A percentile compares a stretch with the other conserved stretches of the same genome.
These are phyloP conservation scores for Aspergillus sclerotiicarbonarius DNA, from an alignment of 495 filamentous ascomycete genomes.

Conservation along the genomic window DNA sequence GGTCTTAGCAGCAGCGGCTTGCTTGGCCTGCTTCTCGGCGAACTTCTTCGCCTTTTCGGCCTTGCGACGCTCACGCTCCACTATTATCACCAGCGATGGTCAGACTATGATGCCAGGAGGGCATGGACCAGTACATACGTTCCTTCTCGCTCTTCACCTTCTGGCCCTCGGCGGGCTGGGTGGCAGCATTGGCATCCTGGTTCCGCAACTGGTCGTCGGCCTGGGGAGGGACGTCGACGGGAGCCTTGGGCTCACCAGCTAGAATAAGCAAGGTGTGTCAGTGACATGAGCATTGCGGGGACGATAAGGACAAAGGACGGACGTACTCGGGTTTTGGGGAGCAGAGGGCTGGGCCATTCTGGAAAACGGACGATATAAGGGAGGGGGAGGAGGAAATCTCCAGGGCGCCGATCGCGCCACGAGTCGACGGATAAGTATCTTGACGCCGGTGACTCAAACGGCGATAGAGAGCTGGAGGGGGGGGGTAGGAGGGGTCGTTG, in stretches of 20 bases:
- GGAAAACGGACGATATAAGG: slow-evolving; percentile 44
- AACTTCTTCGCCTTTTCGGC: slow-evolving; percentile 61
- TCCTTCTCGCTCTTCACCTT: slow-evolving; percentile 64
- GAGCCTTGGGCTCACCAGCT: slow-evolving; percentile 56
- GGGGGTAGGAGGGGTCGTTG: slow-evolving; percentile 26
- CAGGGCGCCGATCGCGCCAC: slow-evolving; percentile 51
- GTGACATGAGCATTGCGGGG: slow-evolving; percentile 4
- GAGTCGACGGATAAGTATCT: slow-evolving; percentile 50
- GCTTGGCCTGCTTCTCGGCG: slow-evolving; percentile 54
- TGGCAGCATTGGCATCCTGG: slow-evolving; percentile 42
- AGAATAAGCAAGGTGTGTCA: slow-evolving; percentile 12
- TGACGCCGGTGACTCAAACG: slow-evolving; percentile 31
- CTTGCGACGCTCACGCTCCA: slow-evolving; percentile 58
- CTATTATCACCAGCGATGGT: slow-evolving; percentile 28
- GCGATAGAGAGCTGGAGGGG: slow-evolving; percentile 23
- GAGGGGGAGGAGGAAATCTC: slow-evolving; percentile 43
- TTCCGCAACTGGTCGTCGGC: slow-evolving; percentile 47
- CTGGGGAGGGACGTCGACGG: slow-evolving; percentile 45
- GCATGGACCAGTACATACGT: slow-evolving; percentile 32
- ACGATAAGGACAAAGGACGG: neutral
- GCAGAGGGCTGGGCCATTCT: slow-evolving; percentile 61
- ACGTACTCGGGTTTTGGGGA: slow-evolving; percentile 52
- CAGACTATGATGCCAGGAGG: neutral
- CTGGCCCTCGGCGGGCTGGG: slow-evolving; percentile 28
- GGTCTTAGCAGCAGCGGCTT: slow-evolving; percentile 39